Evolutionary conservation across 257 asterid genomes (phyloP), one percentile per base, ranked within the genome.

Genomic region (Misopates orontium): DNA sequence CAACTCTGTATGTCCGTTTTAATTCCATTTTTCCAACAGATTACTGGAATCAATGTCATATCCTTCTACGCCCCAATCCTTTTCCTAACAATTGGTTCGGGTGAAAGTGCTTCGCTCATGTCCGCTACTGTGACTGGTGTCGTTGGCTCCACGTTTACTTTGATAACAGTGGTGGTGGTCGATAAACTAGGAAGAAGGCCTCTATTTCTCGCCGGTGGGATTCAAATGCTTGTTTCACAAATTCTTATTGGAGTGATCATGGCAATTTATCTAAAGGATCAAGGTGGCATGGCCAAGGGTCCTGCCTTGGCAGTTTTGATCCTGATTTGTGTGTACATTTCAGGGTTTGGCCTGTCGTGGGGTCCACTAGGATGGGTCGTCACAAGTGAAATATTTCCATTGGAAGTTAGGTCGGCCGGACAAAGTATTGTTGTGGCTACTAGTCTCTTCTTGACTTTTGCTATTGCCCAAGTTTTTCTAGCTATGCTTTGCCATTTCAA

Each of bases 281-380:
- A 52, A 65, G 62, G 70, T 36, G 70, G 62, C 2, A 42, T 65
- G 49, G 32, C 50, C 39, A 39, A 65, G 21, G 70, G 56, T 17
- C 36, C 51, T 65, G 70, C 61, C 17, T 50, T 65, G 57, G 57
- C 59, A 31, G 40, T 58, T 31, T 18, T 58, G 40, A 23, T 58
- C 64, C 10, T 58, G 64, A 58, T 58, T 36, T 65, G 70, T 25
- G 51, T 51, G 36, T 52, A 65, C 59, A 56, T 65, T 51, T 54
- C 64, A 3, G 64, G 64, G 17, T 58, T 58, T 18, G 64, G 64
- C 15, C 25, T 58, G 49, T 58, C 64, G 0, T 65, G 70, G 70
- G 70, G 70, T 39, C 70, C 70, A 16, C 22, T 65, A 12, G 70
- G 70, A 22, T 65, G 70, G 70, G 64, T 58, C n/a, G 64, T 58